Percentiles rank a stretch among this genome's conserved stretches.
These are phyloP conservation scores for Chaetoceros tenuissimus DNA, from an alignment of 108 stramenopile genomes.

Conservation along the genomic window DNA sequence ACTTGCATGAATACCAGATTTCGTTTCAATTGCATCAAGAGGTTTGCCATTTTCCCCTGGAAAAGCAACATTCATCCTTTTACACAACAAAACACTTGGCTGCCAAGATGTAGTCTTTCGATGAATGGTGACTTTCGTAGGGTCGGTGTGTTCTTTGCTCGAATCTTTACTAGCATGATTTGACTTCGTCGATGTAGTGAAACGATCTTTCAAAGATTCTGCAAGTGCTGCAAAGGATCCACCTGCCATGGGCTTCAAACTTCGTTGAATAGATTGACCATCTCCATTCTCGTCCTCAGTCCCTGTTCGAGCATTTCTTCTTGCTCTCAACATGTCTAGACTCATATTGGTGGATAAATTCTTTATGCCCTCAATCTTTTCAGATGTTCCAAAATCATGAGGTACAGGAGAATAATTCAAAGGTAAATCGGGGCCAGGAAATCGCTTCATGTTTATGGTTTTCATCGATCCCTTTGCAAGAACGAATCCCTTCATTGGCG, in stretches of 20 bases:
- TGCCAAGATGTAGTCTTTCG: conserved; percentile 20
- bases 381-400: conserved; percentile 34
- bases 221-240: conserved; percentile 26
- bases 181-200: conserved; percentile 20
- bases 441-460: conserved; percentile 22
- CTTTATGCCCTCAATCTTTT: conserved; percentile 21
- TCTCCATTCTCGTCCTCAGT: not conserved
- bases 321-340: conserved; percentile 11
- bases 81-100: conserved; percentile 40
- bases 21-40: not conserved
- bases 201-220: conserved; percentile 38
- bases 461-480: conserved; percentile 1
- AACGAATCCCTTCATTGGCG: conserved; percentile 37
- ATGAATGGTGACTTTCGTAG: conserved; percentile 3
- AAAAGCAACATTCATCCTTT: conserved; percentile 33
- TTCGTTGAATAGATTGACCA: not conserved
- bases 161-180: not conserved
- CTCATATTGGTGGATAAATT: conserved; percentile 16
- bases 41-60: conserved; percentile 7
- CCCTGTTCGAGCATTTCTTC: conserved; percentile 2
- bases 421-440: conserved; percentile 48
- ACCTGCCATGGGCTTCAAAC: conserved; percentile 15
- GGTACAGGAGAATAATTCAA: conserved; percentile 20
- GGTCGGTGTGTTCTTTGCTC: not conserved
- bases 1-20: not conserved